phyloP scores from a whole-genome alignment of 1,284 basidiomycete genomes.

The Moesziomyces parantarcticus region DNA sequence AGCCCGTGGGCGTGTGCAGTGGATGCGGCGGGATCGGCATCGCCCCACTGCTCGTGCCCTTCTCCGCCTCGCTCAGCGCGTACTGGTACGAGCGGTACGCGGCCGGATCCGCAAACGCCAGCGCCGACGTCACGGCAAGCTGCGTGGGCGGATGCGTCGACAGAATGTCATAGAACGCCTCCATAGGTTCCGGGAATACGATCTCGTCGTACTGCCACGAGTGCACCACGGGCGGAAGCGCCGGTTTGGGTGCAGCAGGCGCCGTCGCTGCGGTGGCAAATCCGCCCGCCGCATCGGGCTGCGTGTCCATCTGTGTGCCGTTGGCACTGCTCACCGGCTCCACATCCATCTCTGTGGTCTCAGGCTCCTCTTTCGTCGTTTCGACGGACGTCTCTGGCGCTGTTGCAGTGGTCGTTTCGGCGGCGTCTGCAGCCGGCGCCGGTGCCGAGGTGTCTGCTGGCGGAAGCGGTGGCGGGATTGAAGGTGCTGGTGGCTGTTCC shows the following conservation, averaged over 20 bases:
- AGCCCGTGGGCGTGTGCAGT: conserved; percentile 62
- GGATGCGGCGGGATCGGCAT: conserved; percentile 53
- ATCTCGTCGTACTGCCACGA: conserved; percentile 99
- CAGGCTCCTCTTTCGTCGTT: conserved; percentile 13
- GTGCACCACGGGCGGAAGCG: conserved; percentile 71
- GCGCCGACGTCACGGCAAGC: conserved; percentile 52
- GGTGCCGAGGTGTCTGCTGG: conserved; percentile 34
- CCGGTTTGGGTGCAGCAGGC: conserved; percentile 18
- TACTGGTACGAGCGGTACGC: conserved; percentile 51
- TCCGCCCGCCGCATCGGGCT: neutral
- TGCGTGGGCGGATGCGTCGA: conserved; percentile 84
- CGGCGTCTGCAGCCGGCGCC: conserved; percentile 3
- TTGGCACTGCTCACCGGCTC: conserved; percentile 14
- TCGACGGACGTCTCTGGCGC: neutral
- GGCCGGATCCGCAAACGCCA: conserved; percentile 55
- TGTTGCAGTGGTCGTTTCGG: neutral
- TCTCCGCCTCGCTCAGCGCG: conserved; percentile 16
- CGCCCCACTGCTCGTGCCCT: neutral
- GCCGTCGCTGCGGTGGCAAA: conserved; percentile 4
- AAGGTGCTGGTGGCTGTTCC: conserved; percentile 67
- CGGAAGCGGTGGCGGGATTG: conserved; percentile 42
- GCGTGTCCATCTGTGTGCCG: conserved; percentile 7
- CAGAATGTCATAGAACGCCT: conserved; percentile 85
- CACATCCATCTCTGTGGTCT: conserved; percentile 20
- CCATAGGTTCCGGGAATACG: conserved; percentile 93